Percentiles rank a stretch among this genome's conserved stretches.
Evolutionary conservation across 2,329 filamentous ascomycete genomes (phyloP).

Genomic region (Botryotinia globosa): DNA sequence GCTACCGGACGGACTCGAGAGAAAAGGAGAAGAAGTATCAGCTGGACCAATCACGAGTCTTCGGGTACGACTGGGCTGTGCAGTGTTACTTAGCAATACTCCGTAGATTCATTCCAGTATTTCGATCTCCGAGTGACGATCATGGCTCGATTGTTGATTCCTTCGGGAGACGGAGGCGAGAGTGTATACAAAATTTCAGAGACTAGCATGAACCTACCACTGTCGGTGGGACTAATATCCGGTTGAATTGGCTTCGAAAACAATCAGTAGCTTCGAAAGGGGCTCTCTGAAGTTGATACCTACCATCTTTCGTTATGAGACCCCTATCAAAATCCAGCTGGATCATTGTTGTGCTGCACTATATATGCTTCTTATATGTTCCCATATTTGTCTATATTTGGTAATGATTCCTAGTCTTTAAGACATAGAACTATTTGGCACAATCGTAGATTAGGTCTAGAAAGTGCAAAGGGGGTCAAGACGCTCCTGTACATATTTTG

Average conservation of each 20-base stretch:
- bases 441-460: background rate
- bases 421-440: background rate
- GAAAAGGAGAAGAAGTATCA: background rate
- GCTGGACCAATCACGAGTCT: background rate
- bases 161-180: background rate
- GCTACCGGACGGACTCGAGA: background rate
- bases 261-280: background rate
- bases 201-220: background rate
- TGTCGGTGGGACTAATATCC: background rate
- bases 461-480: background rate
- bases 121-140: background rate
- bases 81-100: background rate
- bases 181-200: background rate
- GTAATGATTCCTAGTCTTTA: background rate
- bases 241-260: background rate
- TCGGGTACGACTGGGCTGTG: constrained; percentile 4
- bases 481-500: background rate
- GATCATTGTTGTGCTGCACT: background rate
- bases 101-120: background rate
- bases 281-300: background rate
- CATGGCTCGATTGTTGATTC: background rate
- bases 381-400: background rate
- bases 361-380: background rate
- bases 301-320: background rate
- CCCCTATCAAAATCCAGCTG: background rate